A percentile compares a stretch with the other conserved stretches of the same genome.
Conservation (phyloP, 257 asterid genomes). For the Salvia splendens region DNA sequence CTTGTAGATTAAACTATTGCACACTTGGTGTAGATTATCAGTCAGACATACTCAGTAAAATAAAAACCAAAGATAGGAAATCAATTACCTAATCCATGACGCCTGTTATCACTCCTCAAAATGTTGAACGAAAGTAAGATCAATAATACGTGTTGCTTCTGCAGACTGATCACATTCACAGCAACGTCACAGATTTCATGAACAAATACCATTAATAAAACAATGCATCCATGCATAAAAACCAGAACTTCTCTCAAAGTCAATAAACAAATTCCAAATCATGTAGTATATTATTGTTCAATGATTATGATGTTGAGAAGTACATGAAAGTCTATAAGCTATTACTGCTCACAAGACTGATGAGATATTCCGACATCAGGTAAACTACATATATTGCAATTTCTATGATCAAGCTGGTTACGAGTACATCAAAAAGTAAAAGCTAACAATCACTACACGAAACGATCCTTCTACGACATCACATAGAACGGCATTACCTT, state of each 20-base stretch:
- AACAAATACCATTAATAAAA: no score
- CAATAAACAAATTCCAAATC: no score
- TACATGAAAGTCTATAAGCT: neutral
- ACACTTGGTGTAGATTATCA: neutral
- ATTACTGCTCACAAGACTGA: neutral
- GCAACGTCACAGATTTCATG: no score
- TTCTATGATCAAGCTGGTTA: neutral
- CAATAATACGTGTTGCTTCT: no score
- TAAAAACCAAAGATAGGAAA: neutral
- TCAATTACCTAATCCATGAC: slow-evolving; percentile 29
- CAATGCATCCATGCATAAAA: no score
- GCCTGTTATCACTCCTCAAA: slow-evolving; percentile 1
- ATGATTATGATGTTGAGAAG: neutral
- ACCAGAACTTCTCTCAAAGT: no score
- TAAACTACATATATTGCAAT: neutral
- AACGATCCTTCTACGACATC: neutral
- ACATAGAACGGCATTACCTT: neutral
- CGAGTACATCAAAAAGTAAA: no score
- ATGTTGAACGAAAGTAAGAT: slow-evolving; percentile 13
- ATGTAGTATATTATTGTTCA: no score
- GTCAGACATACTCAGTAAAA: neutral
- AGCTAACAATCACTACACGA: neutral
- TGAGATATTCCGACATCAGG: neutral
- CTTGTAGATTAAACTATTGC: neutral
- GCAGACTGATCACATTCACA: no score